A percentile compares a stretch with the other conserved stretches of the same genome.
phyloP scores from a whole-genome alignment of 768 basidiomycete genomes.

The Russula virescens region DNA sequence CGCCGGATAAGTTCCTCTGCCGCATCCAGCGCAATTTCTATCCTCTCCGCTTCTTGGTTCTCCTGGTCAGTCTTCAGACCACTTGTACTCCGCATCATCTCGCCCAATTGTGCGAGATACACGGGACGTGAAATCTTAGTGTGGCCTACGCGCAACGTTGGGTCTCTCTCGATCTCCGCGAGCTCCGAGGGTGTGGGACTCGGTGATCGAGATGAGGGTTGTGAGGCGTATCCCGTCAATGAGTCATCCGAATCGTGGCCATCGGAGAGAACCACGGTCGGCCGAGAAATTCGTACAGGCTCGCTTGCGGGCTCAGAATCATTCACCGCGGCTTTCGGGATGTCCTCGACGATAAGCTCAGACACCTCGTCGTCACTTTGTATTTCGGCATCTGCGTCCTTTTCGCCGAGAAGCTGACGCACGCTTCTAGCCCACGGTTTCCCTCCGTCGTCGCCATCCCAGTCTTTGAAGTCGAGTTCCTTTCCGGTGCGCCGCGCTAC shows the following conservation, averaged over 20 bases:
- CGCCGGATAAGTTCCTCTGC: slow-evolving; percentile 82
- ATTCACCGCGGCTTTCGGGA: not conserved
- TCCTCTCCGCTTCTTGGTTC: slow-evolving; percentile 61
- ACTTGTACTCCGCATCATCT: slow-evolving; percentile 62
- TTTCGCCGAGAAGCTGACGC: slow-evolving; percentile 44
- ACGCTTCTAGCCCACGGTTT: slow-evolving; percentile 60
- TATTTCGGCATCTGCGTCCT: slow-evolving; percentile 46
- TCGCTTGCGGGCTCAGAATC: not conserved
- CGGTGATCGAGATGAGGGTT: slow-evolving; percentile 57
- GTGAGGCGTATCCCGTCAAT: slow-evolving; percentile 68
- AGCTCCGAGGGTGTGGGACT: slow-evolving; percentile 82
- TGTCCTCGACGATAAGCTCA: not conserved
- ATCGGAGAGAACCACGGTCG: not conserved
- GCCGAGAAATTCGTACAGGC: not conserved
- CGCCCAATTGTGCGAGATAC: slow-evolving; percentile 80
- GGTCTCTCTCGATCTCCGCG: slow-evolving; percentile 80
- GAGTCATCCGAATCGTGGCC: slow-evolving; percentile 80
- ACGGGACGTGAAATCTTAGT: slow-evolving; percentile 79
- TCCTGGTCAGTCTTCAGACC: slow-evolving; percentile 47
- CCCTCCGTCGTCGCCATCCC: slow-evolving; percentile 72
- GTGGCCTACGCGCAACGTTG: slow-evolving; percentile 62
- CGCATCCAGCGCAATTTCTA: slow-evolving; percentile 73
- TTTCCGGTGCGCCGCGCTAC: slow-evolving; percentile 58
- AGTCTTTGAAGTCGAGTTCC: slow-evolving; percentile 70
- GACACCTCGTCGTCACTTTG: slow-evolving; percentile 12